Conservation (phyloP, 176 grass and related monocot genomes). For the Phoenix dactylifera region DNA sequence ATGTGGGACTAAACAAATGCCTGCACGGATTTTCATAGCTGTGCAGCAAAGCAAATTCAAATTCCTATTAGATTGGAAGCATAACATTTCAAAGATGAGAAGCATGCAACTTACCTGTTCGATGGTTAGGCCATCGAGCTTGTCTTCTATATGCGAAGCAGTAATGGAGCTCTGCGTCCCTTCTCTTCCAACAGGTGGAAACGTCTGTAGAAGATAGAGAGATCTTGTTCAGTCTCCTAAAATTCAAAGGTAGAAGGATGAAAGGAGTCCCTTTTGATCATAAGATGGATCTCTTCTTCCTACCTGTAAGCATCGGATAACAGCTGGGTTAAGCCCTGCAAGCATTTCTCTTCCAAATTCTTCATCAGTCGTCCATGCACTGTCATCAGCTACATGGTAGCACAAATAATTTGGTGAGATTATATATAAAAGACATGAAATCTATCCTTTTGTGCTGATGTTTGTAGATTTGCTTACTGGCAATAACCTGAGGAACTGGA, state of each 20-base stretch:
- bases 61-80: no score
- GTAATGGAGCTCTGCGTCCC: constrained; percentile 46
- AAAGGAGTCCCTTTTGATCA: neutral
- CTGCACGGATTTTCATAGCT: no score
- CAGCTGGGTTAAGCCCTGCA: constrained; percentile 67
- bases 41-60: no score
- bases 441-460: no score
- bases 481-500: constrained; percentile 65
- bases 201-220: constrained; percentile 27
- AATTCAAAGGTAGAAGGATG: neutral
- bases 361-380: constrained; percentile 77
- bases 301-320: constrained; percentile 60
- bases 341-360: constrained; percentile 92
- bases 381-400: constrained; percentile 32
- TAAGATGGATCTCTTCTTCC: neutral
- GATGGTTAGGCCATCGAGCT: constrained; percentile 37
- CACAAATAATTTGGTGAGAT: neutral
- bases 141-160: constrained; percentile 22
- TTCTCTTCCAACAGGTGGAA: constrained; percentile 49
- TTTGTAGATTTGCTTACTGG: constrained; percentile 26
- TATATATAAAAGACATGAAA: no score
- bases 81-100: neutral
- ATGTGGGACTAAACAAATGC: no score
- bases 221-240: no score
- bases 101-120: constrained; percentile 17